Base-by-base conservation (phyloP, 2,329 filamentous ascomycete genomes). In the Thelonectria blattea region DNA sequence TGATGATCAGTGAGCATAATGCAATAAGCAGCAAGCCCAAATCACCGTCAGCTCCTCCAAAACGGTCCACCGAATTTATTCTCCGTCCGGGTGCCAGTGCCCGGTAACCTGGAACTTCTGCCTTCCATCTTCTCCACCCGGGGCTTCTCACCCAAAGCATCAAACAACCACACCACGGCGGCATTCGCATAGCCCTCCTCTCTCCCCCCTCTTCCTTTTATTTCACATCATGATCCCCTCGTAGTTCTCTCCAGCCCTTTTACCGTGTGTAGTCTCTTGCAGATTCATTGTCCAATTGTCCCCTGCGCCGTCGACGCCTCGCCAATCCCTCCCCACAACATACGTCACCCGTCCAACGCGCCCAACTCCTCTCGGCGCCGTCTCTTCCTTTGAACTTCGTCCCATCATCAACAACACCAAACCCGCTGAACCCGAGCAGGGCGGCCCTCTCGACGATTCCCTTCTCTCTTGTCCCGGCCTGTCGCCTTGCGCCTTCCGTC, bases 281-380 rank as follows among this genome's bases (percentile, higher is more conserved):
- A 34, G 45, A 24, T 45, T 24, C 56, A 37, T 47, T 37, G 32
- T 46, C 51, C 52, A 52, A 27, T 51, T 37, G 32, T 46, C 51
- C 52, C 27, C 56, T 63, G 58, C 64, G 62, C 65, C 52, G 54
- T 47, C 67, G 60, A 65, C 66, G 66, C 66, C 68, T 70, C 64
- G 60, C 60, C 64, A 50, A 41, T 60, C 48, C 59, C 62, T 60
- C 61, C 64, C 60, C 64, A 58, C 65, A 68, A 51, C 53, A 65
- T 70, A 70, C 68, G 68, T 70, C 67, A 70, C 65, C 59, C 61
- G 53, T 61, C 64, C 63, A 69, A 67, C 60, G 51, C 58, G 58
- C 65, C 55, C 60, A 53, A 43, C 67, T 59, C 17, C 41, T 43
- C 45, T 30, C 42, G 50, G 24, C 24, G 42, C 46, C 53, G 18